A percentile compares a stretch with the other conserved stretches of the same genome.
Evolutionary conservation across 495 filamentous ascomycete genomes (phyloP).

Genomic region (Penicillium longicatenatum): DNA sequence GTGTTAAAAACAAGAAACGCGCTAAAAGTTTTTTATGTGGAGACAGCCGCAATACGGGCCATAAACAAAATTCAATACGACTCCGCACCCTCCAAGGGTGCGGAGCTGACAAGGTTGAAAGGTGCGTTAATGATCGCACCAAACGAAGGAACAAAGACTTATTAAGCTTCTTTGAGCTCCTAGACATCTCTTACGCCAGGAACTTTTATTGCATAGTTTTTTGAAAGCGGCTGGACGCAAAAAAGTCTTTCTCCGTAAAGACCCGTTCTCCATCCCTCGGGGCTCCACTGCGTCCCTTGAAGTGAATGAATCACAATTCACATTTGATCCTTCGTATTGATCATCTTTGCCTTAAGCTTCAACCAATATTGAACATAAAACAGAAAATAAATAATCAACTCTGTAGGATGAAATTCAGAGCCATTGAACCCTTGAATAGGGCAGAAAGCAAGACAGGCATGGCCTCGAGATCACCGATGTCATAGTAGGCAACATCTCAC

Average conservation of each 20-base stretch:
- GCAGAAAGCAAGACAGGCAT: background rate
- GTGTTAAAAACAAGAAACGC: conserved; percentile 9
- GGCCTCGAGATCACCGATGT: conserved; percentile 20
- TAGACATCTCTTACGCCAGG: too few species aligned
- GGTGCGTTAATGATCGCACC: background rate
- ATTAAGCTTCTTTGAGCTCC: background rate
- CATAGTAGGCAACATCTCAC: conserved; percentile 27
- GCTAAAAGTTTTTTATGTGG: conserved; percentile 24
- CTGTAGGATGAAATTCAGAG: background rate
- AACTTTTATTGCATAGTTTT: background rate
- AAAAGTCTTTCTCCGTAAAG: conserved; percentile 27
- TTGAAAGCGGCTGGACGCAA: conserved; percentile 8
- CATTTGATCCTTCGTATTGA: background rate
- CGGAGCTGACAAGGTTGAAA: background rate
- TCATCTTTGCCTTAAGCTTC: background rate
- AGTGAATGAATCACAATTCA: conserved; percentile 30
- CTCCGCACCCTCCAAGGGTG: conserved; percentile 20
- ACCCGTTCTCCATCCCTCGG: conserved; percentile 26
- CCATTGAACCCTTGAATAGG: conserved; percentile 1
- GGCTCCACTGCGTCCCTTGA: conserved; percentile 26
- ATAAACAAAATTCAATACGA: conserved; percentile 16
- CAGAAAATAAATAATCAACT: background rate
- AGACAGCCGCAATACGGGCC: conserved; percentile 14
- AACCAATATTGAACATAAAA: background rate
- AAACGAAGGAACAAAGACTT: background rate